Conservation (phyloP, 2,329 filamentous ascomycete genomes). For the Blastomyces silverae region DNA sequence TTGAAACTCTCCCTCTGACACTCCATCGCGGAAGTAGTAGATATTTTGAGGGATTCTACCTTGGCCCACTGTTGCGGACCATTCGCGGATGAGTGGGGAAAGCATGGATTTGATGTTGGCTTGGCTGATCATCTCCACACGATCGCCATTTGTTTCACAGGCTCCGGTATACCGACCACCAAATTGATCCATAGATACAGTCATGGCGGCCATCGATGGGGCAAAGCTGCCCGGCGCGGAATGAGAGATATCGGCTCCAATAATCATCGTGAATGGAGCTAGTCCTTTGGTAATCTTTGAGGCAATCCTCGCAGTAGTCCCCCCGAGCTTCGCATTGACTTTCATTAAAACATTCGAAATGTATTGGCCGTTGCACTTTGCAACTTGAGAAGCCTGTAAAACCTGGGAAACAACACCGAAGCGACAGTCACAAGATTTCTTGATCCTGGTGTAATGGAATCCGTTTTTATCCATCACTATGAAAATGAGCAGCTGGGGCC, state of each 20-base stretch:
- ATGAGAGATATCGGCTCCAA: conserved; percentile 89
- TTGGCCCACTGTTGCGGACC: conserved; percentile 52
- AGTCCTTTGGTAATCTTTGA: conserved; percentile 37
- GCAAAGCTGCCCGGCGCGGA: conserved; percentile 59
- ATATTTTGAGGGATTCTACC: conserved; percentile 62
- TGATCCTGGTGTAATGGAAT: conserved; percentile 72
- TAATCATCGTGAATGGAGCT: conserved; percentile 60
- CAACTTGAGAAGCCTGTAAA: conserved; percentile 63
- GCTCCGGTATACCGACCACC: conserved; percentile 70
- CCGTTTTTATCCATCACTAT: conserved; percentile 65
- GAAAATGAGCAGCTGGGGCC: conserved; percentile 72
- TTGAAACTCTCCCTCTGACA: conserved; percentile 76
- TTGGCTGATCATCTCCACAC: conserved; percentile 68
- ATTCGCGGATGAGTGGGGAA: conserved; percentile 55
- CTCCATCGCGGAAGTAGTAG: conserved; percentile 89
- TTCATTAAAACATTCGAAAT: conserved; percentile 95
- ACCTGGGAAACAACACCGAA: conserved; percentile 80
- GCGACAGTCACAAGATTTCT: conserved; percentile 80
- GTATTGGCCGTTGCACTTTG: conserved; percentile 69
- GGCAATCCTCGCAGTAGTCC: conserved; percentile 58
- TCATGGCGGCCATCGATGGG: conserved; percentile 80
- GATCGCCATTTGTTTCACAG: conserved; percentile 74
- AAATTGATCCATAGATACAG: conserved; percentile 66
- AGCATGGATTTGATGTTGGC: conserved; percentile 62
- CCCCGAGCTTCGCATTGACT: conserved; percentile 91